Base-by-base conservation (phyloP, 768 basidiomycete genomes). In the Amyloporia xantha region DNA sequence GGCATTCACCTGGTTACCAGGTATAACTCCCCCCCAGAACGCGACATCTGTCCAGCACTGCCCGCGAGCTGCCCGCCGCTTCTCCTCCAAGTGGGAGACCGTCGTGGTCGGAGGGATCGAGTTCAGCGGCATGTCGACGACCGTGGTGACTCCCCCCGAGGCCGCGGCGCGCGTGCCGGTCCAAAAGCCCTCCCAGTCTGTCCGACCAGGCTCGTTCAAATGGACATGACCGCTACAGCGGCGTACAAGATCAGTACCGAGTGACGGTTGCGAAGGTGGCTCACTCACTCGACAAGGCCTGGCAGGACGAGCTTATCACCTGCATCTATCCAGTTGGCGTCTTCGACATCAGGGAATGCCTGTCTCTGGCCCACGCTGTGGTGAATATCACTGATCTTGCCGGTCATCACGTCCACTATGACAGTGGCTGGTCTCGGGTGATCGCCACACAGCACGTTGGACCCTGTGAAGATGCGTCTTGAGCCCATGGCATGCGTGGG, bases 61-160 rank as follows among this genome's bases (percentile, higher is more conserved):
- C 2, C 79, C 81, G 42, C 65, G 58, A 2, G 95, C 91, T 1
- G 84, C 87, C 11, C 64, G 61, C 4, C 80, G 75, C 71, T 98
- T 98, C 23, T 69, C 58, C 40, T 79, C 67, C 7, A 98, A 74
- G 60, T 95, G 82, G 4, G 68, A 69, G 6, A 91, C 76, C 0
- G 91, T 93, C 1, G 91, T 94, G 0, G 96, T 97, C 0, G 96
- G 92, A 1, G 95, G 95, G 47, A 98, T 89, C 2, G 93, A 95
- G 66, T 99, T 97, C 47, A 99, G 72, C 2, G 95, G 96, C 95
- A 98, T 99, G 68, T 98, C 96, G 26, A 97, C 84, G 19, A 98
- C 71, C 5, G 91, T 91, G 6, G 94, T 97, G n/a, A 97, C 81
- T 5, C 95, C 96, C 19, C 95, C 95, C 1, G 91, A 86, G 1